These are phyloP conservation scores for Avena atlantica DNA, from an alignment of 176 grass and related monocot genomes.

Conservation along the genomic window DNA sequence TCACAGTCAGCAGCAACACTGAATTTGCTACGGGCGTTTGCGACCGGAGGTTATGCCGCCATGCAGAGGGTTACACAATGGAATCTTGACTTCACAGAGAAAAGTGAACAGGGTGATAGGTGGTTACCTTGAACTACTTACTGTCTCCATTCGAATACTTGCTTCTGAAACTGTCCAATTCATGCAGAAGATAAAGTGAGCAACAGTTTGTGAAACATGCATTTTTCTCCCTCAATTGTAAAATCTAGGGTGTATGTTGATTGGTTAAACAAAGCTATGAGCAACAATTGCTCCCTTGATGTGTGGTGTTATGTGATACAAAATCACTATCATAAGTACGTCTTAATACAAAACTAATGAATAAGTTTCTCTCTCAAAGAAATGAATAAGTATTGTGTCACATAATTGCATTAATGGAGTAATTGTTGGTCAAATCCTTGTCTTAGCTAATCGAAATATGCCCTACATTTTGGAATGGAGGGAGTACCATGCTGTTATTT, in stretches of 20 bases:
- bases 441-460: not conserved
- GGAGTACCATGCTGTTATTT: not conserved
- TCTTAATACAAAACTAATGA: not conserved
- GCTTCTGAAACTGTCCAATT: not conserved
- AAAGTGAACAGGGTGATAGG: conserved; percentile 92
- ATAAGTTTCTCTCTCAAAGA: not conserved
- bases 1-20: conserved; percentile 85
- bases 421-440: not conserved
- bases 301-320: not conserved
- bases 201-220: conserved; percentile 18
- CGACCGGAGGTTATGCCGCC: conserved; percentile 90
- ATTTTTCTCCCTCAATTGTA: conserved; percentile 2
- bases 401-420: not conserved
- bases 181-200: not conserved
- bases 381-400: not conserved
- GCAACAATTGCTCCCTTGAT: not conserved
- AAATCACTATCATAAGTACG: not conserved
- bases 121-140: conserved; percentile 33
- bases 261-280: not conserved
- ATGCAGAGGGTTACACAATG: conserved; percentile 94
- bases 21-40: conserved; percentile 86
- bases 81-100: conserved; percentile 92
- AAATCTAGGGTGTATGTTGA: not conserved
- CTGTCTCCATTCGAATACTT: not conserved
- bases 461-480: not conserved